phyloP scores from a whole-genome alignment of 345 rosid species.

The Trapa incisa region DNA sequence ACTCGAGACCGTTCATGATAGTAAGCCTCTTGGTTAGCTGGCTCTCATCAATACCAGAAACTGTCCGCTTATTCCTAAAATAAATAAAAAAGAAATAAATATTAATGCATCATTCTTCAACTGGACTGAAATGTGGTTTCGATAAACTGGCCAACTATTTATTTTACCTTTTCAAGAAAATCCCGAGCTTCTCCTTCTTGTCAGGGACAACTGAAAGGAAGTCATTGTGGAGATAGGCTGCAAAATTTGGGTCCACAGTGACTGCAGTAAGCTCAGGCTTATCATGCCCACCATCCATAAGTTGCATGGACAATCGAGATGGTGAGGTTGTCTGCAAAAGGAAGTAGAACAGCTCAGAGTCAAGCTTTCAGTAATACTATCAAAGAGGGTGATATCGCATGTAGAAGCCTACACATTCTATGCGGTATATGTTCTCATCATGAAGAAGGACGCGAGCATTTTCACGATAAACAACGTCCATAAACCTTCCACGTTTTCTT shows the following conservation, averaged over 20 bases:
- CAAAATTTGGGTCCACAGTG: slow-evolving; percentile 74
- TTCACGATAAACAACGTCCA: slow-evolving; percentile 67
- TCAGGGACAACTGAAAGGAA: slow-evolving; percentile 53
- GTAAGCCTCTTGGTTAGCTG: slow-evolving; percentile 43
- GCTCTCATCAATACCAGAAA: slow-evolving; percentile 27
- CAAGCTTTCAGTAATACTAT: background rate
- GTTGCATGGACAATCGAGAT: slow-evolving; percentile 59
- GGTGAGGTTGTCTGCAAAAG: slow-evolving; percentile 51
- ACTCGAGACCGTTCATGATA: slow-evolving; percentile 71
- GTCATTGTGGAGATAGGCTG: slow-evolving; percentile 57
- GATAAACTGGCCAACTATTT: background rate
- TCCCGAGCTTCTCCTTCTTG: slow-evolving; percentile 47
- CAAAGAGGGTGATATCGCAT: background rate
- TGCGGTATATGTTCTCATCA: slow-evolving; percentile 79
- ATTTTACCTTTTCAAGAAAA: slow-evolving; percentile 61
- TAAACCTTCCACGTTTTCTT: slow-evolving; percentile 53
- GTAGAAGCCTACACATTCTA: slow-evolving; percentile 66
- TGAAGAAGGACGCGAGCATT: slow-evolving; percentile 83
- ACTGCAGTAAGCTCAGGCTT: slow-evolving; percentile 90
- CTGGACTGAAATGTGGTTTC: background rate
- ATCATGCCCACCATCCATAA: slow-evolving; percentile 76
- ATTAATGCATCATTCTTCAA: background rate
- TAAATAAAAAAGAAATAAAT: background rate
- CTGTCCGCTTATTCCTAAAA: slow-evolving; percentile 55
- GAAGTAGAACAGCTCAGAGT: background rate